Percentiles rank a stretch among this genome's conserved stretches.
phyloP scores from a whole-genome alignment of 1,284 basidiomycete species.

The Ganoderma lucidum region DNA sequence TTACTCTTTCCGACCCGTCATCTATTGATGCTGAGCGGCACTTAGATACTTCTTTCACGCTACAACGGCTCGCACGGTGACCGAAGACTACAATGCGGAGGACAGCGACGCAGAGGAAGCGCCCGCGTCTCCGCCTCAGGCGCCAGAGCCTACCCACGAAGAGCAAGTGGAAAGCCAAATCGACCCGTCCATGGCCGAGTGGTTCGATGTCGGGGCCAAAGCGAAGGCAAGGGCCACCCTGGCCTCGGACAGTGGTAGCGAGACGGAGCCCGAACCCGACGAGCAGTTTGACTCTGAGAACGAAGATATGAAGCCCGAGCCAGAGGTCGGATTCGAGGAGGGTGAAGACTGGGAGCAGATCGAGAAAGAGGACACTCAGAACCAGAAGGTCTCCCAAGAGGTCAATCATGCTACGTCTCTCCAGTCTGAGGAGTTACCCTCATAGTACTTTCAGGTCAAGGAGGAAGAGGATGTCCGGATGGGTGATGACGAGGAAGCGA shows the following conservation, averaged over 20 bases:
- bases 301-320: conserved; percentile 46
- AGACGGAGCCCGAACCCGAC: conserved; percentile 67
- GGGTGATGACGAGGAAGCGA: conserved; percentile 71
- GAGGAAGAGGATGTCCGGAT: conserved; percentile 47
- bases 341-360: conserved; percentile 32
- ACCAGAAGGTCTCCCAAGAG: conserved; percentile 5
- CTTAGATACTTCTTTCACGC: conserved; percentile 80
- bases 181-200: conserved; percentile 63
- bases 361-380: conserved; percentile 11
- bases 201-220: conserved; percentile 60
- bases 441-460: conserved; percentile 14
- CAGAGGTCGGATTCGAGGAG: conserved; percentile 26
- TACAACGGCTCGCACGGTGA: conserved; percentile 48
- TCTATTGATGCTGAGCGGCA: background rate
- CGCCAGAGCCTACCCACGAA: conserved; percentile 34
- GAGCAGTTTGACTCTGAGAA: conserved; percentile 57
- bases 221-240: conserved; percentile 29
- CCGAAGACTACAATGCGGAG: conserved; percentile 42
- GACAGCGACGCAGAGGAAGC: conserved; percentile 40
- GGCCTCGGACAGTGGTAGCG: conserved; percentile 63
- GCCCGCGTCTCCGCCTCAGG: conserved; percentile 19
- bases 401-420: background rate
- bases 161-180: conserved; percentile 35
- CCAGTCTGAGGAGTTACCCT: too few relatives aligned
- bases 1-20: conserved; percentile 8